phyloP scores from a whole-genome alignment of 306 rosid genomes.

The Ceratonia siliqua region DNA sequence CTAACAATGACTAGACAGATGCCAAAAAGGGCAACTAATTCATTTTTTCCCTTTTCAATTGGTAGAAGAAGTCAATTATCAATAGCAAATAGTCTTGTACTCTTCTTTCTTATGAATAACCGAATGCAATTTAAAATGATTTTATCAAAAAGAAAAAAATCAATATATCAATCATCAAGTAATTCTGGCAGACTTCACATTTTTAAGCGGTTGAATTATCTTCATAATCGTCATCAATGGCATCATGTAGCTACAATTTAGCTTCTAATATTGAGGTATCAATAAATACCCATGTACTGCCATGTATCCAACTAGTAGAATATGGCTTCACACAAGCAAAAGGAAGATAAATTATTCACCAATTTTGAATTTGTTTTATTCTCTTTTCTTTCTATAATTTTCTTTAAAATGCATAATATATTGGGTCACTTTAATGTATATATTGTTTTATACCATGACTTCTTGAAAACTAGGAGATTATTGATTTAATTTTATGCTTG shows the following conservation, averaged over 20 bases:
- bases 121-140: neutral
- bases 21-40: neutral
- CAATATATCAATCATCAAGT: neutral
- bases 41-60: neutral
- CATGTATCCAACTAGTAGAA: neutral
- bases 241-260: neutral
- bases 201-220: neutral
- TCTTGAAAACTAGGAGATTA: neutral
- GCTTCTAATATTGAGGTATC: neutral
- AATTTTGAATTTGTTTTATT: neutral
- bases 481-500: neutral
- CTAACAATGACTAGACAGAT: neutral
- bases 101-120: neutral
- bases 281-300: neutral
- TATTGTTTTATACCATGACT: neutral
- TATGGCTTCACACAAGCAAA: neutral
- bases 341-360: neutral
- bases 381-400: neutral
- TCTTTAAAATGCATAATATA: neutral
- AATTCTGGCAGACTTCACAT: neutral
- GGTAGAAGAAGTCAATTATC: conserved; percentile 12
- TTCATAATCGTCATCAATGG: neutral
- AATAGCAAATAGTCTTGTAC: conserved; percentile 2
- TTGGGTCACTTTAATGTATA: neutral
- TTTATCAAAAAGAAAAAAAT: neutral